Percentiles rank a stretch among this genome's conserved stretches.
Evolutionary conservation across 176 grass and related monocot genomes (phyloP).

Genomic region (Triticum urartu): DNA sequence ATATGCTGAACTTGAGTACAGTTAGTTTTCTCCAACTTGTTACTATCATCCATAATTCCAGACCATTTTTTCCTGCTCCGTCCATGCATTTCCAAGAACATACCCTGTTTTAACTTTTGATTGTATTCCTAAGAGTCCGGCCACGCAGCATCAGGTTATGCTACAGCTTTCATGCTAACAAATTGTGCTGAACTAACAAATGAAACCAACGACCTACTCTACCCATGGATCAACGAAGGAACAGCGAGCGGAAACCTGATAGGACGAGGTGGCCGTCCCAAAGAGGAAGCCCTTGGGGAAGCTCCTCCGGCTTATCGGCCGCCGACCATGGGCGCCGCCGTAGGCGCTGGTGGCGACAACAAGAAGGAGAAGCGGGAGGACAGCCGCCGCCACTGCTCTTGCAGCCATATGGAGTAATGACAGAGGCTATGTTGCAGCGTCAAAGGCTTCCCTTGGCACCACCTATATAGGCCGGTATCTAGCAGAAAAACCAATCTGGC

Average conservation of each 20-base stretch:
- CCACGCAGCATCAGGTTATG: neutral
- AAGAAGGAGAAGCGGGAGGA: conserved; percentile 19
- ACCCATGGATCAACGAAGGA: neutral
- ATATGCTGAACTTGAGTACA: neutral
- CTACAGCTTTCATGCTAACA: neutral
- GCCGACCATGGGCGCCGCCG: neutral
- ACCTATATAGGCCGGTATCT: neutral
- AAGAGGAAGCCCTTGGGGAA: conserved; percentile 28
- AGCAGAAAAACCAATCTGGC: too few species aligned
- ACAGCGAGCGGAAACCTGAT: conserved; percentile 17
- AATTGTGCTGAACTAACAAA: neutral
- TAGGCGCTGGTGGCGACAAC: neutral
- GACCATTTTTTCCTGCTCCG: neutral
- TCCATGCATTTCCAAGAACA: neutral
- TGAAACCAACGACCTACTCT: neutral
- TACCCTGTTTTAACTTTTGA: neutral
- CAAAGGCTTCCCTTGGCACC: neutral
- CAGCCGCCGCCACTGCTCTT: neutral
- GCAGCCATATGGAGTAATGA: neutral
- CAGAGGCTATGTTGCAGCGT: neutral
- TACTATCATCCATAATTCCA: neutral
- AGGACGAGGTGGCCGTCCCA: conserved; percentile 19
- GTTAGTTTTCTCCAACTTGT: neutral
- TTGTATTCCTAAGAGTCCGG: neutral
- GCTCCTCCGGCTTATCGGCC: conserved; percentile 2